phyloP scores from a whole-genome alignment of 352 stramenopile species.

The Aphanomyces euteiches region DNA sequence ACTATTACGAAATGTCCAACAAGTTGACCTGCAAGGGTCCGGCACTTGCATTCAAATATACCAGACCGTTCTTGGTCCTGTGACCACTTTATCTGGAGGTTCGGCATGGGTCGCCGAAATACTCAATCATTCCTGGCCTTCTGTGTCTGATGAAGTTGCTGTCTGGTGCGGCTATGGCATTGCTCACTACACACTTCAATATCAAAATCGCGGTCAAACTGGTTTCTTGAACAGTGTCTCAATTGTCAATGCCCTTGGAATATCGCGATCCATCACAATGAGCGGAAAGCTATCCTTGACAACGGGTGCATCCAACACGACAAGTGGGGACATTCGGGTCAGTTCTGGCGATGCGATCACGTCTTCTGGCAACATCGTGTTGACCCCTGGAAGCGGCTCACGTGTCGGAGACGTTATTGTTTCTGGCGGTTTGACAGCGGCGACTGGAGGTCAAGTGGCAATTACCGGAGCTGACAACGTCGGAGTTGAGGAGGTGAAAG shows the following conservation, averaged over 20 bases:
- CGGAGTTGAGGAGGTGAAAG: no score
- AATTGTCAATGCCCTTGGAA: conserved; percentile 4
- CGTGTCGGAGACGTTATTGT: no score
- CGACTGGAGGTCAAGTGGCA: no score
- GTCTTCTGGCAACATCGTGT: no score
- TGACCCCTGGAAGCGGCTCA: no score
- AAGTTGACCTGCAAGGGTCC: background rate
- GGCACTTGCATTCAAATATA: background rate
- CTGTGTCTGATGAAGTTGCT: conserved; percentile 1
- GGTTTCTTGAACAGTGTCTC: background rate
- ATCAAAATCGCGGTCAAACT: conserved; percentile 3
- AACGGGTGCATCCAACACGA: no score
- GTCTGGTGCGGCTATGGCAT: conserved; percentile 1
- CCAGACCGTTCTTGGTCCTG: background rate
- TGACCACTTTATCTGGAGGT: background rate
- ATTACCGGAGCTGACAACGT: no score
- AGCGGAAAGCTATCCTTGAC: no score
- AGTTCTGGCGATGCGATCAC: no score
- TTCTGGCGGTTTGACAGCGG: no score
- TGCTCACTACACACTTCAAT: background rate
- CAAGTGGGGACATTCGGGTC: no score
- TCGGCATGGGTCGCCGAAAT: background rate
- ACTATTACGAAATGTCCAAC: conserved; percentile 2
- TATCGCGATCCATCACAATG: background rate
- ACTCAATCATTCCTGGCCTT: background rate